phyloP scores from a whole-genome alignment of 805 yeast species.

The Starmerella asiatica region DNA sequence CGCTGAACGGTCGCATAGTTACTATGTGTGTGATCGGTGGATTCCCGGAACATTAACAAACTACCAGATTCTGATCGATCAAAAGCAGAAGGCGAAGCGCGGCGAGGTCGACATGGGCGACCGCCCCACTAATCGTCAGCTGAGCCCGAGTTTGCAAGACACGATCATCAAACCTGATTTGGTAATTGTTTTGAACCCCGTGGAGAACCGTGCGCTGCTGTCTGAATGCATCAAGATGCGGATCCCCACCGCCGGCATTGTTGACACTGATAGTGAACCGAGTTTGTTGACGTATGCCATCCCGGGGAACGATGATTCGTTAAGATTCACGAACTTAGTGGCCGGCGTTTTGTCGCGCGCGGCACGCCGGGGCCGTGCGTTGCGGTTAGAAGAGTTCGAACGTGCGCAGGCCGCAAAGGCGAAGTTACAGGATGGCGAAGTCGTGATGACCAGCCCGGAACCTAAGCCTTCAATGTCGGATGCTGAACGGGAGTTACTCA shows the following conservation, averaged over 20 bases:
- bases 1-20: constrained; percentile 64
- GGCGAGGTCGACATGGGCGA: constrained; percentile 69
- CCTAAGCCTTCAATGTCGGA: constrained; percentile 2
- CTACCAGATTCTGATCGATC: constrained; percentile 47
- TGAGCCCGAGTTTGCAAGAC: constrained; percentile 35
- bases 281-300: constrained; percentile 81
- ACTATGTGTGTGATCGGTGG: constrained; percentile 77
- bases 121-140: constrained; percentile 45
- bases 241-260: constrained; percentile 84
- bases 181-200: constrained; percentile 74
- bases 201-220: constrained; percentile 67
- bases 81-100: constrained; percentile 37
- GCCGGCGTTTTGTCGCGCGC: constrained; percentile 75
- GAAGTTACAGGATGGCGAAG: constrained; percentile 16
- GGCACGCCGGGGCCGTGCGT: constrained; percentile 61
- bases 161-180: constrained; percentile 73
- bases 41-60: constrained; percentile 90
- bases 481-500: constrained; percentile 3
- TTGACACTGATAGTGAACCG: constrained; percentile 91
- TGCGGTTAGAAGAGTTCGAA: constrained; percentile 34
- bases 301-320: constrained; percentile 90
- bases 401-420: constrained; percentile 25
- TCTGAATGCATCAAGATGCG: constrained; percentile 69
- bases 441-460: background rate
- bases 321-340: constrained; percentile 65